Conservation (phyloP, 2,329 filamentous ascomycete genomes). For the Dothiorella sarmentorum region DNA sequence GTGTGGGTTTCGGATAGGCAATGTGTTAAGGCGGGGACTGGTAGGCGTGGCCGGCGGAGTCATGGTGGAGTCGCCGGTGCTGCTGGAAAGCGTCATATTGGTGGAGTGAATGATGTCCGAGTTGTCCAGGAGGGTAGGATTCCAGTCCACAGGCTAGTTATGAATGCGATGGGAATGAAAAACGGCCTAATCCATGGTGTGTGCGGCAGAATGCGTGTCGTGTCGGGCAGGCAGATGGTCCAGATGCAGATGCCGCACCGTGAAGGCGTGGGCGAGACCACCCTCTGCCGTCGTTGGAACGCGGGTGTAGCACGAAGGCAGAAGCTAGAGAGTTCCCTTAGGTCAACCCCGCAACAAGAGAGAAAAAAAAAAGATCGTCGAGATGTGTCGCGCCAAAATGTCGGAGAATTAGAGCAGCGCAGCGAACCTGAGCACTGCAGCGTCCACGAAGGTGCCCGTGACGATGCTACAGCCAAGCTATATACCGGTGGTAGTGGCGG, state of each 20-base stretch:
- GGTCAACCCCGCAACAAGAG: background rate
- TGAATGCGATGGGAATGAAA: background rate
- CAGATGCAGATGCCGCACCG: background rate
- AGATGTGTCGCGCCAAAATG: background rate
- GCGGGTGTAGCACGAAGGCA: background rate
- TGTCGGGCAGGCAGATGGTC: background rate
- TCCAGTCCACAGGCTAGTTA: background rate
- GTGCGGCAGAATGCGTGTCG: background rate
- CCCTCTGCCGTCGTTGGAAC: background rate
- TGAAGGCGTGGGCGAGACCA: background rate
- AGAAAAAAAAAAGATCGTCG: background rate
- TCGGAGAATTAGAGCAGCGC: background rate
- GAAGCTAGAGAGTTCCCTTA: background rate
- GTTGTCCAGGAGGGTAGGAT: background rate
- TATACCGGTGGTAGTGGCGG: background rate
- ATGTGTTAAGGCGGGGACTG: background rate
- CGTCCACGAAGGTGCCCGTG: background rate
- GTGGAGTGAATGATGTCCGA: background rate
- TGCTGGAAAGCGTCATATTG: slow-evolving; percentile 3
- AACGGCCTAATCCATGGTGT: background rate
- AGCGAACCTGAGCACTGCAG: background rate
- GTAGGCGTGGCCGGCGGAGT: slow-evolving; percentile 17
- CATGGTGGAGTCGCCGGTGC: slow-evolving; percentile 8
- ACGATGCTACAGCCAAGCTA: background rate
- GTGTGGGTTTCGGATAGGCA: slow-evolving; percentile 5